phyloP scores from a whole-genome alignment of 768 basidiomycete genomes.

The Termitomyces sp. region DNA sequence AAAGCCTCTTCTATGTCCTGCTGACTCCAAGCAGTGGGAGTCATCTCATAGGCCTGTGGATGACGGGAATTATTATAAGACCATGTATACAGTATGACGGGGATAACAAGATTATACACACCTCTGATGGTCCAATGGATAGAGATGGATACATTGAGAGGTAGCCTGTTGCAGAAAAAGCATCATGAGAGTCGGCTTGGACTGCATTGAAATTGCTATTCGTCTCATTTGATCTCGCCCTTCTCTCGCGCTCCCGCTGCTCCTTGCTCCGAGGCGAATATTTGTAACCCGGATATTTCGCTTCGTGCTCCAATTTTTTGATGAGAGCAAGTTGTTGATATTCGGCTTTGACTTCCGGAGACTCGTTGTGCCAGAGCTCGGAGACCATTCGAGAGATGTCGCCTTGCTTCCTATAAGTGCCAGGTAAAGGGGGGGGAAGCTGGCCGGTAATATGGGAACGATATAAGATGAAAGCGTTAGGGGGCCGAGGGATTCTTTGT shows the following conservation, averaged over 20 bases:
- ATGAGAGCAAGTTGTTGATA: conserved; percentile 1
- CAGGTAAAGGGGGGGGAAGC: conserved; percentile 6
- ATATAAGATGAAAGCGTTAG: conserved; percentile 8
- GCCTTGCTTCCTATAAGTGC: not conserved
- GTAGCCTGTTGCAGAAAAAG: not conserved
- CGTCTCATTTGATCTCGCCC: not conserved
- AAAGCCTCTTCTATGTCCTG: not conserved
- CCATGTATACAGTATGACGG: not conserved
- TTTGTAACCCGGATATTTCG: conserved; percentile 7
- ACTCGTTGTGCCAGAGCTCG: conserved; percentile 8
- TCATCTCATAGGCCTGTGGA: not conserved
- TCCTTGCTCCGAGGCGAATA: conserved; percentile 8
- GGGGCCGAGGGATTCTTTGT: not conserved
- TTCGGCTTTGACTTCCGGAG: conserved; percentile 4
- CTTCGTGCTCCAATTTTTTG: conserved; percentile 9
- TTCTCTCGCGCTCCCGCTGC: not conserved
- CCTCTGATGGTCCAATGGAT: not conserved
- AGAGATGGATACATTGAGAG: not conserved
- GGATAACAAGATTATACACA: not conserved
- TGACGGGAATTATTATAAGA: not conserved
- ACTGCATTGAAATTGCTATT: not conserved
- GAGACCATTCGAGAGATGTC: conserved; percentile 7
- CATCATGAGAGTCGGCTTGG: not conserved
- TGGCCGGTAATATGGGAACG: not conserved
- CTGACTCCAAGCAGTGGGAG: not conserved